phyloP scores from a whole-genome alignment of 306 rosid species.

The Casuarina cunninghamiana region DNA sequence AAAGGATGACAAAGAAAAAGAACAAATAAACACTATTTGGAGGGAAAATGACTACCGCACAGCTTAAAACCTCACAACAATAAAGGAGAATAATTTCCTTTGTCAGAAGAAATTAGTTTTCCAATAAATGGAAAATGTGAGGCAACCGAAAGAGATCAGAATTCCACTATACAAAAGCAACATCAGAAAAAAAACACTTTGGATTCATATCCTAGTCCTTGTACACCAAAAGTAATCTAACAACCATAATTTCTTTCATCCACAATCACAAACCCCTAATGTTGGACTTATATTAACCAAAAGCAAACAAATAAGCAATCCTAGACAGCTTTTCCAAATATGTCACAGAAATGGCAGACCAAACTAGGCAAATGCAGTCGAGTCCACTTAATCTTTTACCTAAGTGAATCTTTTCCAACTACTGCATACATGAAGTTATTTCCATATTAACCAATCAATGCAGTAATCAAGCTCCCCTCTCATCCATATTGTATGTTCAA shows the following conservation, averaged over 20 bases:
- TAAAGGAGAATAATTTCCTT: neutral
- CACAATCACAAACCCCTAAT: neutral
- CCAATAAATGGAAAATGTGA: neutral
- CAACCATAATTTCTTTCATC: neutral
- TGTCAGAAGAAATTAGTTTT: neutral
- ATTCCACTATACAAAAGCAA: too few species aligned
- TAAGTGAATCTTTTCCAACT: neutral
- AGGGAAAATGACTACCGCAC: neutral
- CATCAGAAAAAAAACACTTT: neutral
- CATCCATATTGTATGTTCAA: neutral
- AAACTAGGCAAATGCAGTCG: neutral
- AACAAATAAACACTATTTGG: neutral
- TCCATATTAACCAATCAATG: neutral
- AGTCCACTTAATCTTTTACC: neutral
- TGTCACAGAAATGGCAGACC: neutral
- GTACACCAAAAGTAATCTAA: neutral
- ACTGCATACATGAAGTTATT: neutral
- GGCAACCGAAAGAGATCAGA: neutral
- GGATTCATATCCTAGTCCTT: neutral
- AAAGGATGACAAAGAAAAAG: neutral
- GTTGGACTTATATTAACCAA: neutral
- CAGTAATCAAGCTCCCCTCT: neutral
- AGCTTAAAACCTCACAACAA: neutral
- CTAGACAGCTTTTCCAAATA: neutral
- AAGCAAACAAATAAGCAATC: neutral